phyloP scores from a whole-genome alignment of 768 basidiomycete genomes.

The Paxillus rubicundulus region DNA sequence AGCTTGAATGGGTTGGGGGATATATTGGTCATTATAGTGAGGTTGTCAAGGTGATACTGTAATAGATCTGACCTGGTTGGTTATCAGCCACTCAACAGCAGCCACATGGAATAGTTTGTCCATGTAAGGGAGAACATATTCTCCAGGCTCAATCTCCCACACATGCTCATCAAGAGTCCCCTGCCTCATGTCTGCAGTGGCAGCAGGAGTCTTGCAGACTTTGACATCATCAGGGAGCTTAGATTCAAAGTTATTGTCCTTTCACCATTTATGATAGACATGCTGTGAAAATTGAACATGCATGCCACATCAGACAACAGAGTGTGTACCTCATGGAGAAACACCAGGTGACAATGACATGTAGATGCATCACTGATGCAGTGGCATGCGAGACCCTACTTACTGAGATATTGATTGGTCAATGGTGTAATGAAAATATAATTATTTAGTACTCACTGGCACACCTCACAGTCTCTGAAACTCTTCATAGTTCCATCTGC shows the following conservation, averaged over 20 bases:
- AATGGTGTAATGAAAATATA: background rate
- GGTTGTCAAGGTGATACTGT: no score
- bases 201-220: constrained; percentile 15
- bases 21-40: background rate
- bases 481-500: background rate
- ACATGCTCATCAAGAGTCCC: constrained; percentile 28
- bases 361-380: constrained; percentile 1
- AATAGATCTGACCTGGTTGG: constrained; percentile 34
- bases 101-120: constrained; percentile 32
- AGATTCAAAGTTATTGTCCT: constrained; percentile 26
- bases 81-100: constrained; percentile 39
- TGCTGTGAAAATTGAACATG: constrained; percentile 2
- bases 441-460: background rate
- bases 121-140: constrained; percentile 27
- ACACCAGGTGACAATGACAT: background rate
- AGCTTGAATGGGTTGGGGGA: constrained; percentile 27
- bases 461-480: background rate
- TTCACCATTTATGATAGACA: constrained; percentile 29
- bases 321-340: background rate
- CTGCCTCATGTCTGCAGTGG: constrained; percentile 6
- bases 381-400: background rate
- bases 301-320: background rate
- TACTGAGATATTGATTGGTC: background rate
- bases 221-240: constrained; percentile 27
- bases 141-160: constrained; percentile 9